These are phyloP conservation scores for Rhodotorula sp. DNA, from an alignment of 1,284 basidiomycete genomes.

Conservation along the genomic window DNA sequence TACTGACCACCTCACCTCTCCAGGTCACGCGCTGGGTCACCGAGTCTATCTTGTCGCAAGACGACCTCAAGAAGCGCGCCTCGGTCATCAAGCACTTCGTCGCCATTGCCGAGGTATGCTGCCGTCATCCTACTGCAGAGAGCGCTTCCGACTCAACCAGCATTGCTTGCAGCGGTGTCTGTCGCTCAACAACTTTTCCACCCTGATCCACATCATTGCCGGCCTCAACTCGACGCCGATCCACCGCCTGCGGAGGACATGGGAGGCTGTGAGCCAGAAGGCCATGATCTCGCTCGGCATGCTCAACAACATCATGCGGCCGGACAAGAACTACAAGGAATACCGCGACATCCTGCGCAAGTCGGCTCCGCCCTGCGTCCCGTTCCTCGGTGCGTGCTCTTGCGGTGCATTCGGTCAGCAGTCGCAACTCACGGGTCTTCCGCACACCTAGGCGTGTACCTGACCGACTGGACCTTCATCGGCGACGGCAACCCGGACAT, in stretches of 20 bases:
- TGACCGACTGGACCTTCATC: slow-evolving; percentile 94
- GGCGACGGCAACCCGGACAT: slow-evolving; percentile 94
- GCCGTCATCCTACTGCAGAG: neutral
- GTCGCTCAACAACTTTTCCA: slow-evolving; percentile 87
- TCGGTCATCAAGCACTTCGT: slow-evolving; percentile 87
- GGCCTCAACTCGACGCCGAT: slow-evolving; percentile 94
- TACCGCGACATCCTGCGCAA: slow-evolving; percentile 83
- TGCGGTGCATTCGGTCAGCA: neutral
- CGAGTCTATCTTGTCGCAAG: slow-evolving; percentile 78
- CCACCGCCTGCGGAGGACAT: slow-evolving; percentile 86
- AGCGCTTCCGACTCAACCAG: too few species aligned
- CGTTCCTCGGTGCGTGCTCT: slow-evolving; percentile 78
- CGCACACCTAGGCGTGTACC: slow-evolving; percentile 73
- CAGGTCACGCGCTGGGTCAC: slow-evolving; percentile 85
- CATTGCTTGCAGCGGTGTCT: slow-evolving; percentile 72
- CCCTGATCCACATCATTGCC: slow-evolving; percentile 92
- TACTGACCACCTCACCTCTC: neutral
- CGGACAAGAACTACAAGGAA: slow-evolving; percentile 82
- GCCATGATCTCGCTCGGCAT: slow-evolving; percentile 37
- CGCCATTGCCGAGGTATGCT: slow-evolving; percentile 82
- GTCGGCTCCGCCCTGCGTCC: slow-evolving; percentile 91
- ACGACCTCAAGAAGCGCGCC: slow-evolving; percentile 82
- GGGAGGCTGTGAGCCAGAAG: slow-evolving; percentile 81
- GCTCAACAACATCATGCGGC: slow-evolving; percentile 50
- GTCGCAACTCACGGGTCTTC: neutral